Evolutionary conservation across 2,329 filamentous ascomycete genomes (phyloP), one percentile per base, ranked within the genome.

Genomic region (Paraphoma sp.): DNA sequence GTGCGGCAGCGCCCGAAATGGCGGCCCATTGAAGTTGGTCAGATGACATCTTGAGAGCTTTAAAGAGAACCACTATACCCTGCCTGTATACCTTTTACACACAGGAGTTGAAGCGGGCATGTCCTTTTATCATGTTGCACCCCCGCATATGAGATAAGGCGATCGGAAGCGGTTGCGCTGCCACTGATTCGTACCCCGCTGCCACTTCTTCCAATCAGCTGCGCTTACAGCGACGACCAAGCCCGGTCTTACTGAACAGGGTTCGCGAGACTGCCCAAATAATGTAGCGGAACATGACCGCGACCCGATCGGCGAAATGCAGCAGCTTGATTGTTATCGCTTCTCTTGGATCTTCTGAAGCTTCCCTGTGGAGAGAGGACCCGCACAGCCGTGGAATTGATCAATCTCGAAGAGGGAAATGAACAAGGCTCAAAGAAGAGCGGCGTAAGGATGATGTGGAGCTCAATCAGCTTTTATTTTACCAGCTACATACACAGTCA

Each of bases 1-100:
- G 31, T 12, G 40, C 45, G 23, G 45, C 45, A n/a, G 45, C 56
- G 33, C 51, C 48, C 5, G 42, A 36, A 16, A 58, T 58, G 12
- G 48, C 48, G 4, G 30, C 36, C 56, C 56, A 58, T 52, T 54
- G 48, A 4, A 58, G 31, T 28, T 45, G 51, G 5, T 18, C 9
- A n/a, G 38, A 48, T 17, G 47, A 2, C 40, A 42, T 42, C 40
- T 16, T 16, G 12, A n/a, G 16, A n/a, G 16, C 40, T 2, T 16
- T 2, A 42, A 42, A 14, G 40, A 11, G n/a, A 42, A n/a, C 33
- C 6, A 38, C 33, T n/a, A 38, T n/a, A n/a, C 10, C 10, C 10
- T 38, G n/a, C 10, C 33, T 6, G 6, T 38, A 11, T 11, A n/a
- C 33, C n/a, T 11, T n/a, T 38, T 38, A 38, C n/a, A 11, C 33